These are phyloP conservation scores for Prunus dulcis DNA, from an alignment of 306 rosid species.

Conservation along the genomic window DNA sequence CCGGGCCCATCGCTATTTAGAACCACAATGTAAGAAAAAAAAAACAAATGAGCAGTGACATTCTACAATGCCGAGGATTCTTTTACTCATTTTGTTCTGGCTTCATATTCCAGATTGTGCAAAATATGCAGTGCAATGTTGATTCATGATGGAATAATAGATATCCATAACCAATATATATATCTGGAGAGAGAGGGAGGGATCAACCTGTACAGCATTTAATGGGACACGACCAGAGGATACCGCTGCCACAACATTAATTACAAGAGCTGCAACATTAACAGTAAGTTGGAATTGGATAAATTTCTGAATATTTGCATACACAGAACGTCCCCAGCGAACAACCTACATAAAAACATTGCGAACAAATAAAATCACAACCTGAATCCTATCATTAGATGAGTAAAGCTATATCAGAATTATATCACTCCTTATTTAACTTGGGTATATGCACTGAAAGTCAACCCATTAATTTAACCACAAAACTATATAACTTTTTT, in stretches of 20 bases:
- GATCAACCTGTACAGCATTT: slow-evolving; percentile 84
- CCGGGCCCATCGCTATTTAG: not conserved
- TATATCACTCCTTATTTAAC: not conserved
- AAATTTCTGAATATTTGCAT: slow-evolving; percentile 96
- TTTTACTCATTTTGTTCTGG: not conserved
- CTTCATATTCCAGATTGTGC: slow-evolving; percentile 19
- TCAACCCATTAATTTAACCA: not conserved
- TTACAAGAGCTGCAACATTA: slow-evolving; percentile 93
- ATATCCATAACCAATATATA: not conserved
- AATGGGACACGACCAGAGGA: slow-evolving; percentile 80
- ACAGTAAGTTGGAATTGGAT: slow-evolving; percentile 98
- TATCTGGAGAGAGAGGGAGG: slow-evolving; percentile 17
- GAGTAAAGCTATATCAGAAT: not conserved
- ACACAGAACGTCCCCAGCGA: slow-evolving; percentile 99
- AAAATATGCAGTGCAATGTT: not conserved
- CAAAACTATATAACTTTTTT: not conserved
- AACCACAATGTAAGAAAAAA: not conserved
- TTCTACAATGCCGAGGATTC: not conserved
- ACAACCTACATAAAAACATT: slow-evolving; percentile 61
- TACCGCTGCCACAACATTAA: slow-evolving; percentile 91
- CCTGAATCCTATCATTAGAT: not conserved
- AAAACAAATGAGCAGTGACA: not conserved
- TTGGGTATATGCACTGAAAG: not conserved
- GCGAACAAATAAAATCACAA: not conserved
- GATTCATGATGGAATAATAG: not conserved